Conservation (phyloP, 2,329 filamentous ascomycete species). For the Penicillium corylophilum region DNA sequence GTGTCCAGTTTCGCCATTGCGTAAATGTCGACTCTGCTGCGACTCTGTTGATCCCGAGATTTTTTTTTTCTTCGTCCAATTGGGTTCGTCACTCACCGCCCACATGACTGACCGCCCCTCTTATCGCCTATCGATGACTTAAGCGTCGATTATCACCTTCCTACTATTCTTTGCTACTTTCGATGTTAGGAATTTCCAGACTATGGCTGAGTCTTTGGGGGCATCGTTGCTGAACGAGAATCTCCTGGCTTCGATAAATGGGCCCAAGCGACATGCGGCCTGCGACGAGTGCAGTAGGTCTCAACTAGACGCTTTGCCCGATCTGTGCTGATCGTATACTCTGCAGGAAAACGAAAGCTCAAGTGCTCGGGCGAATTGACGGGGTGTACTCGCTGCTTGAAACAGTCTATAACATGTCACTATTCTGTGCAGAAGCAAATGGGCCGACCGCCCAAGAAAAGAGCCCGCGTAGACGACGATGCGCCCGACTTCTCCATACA, state of each 20-base stretch:
- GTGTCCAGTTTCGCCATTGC: slow-evolving; percentile 31
- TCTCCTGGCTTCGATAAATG: slow-evolving; percentile 9
- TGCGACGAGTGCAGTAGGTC: slow-evolving; percentile 51
- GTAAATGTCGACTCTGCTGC: slow-evolving; percentile 10
- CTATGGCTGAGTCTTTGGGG: slow-evolving; percentile 4
- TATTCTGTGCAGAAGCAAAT: slow-evolving; percentile 51
- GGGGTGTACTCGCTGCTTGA: slow-evolving; percentile 45
- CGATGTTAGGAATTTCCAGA: slow-evolving; percentile 5
- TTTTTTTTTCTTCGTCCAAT: slow-evolving; percentile 28
- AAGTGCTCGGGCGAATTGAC: slow-evolving; percentile 49
- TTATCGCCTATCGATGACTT: slow-evolving; percentile 24
- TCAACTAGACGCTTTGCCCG: neutral
- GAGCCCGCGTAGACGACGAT: slow-evolving; percentile 32
- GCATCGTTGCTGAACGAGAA: neutral
- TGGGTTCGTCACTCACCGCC: slow-evolving; percentile 38
- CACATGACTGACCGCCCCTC: slow-evolving; percentile 37
- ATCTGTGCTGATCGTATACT: slow-evolving; percentile 15
- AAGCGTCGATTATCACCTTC: slow-evolving; percentile 4
- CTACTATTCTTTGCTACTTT: slow-evolving; percentile 2
- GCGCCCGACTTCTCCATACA: slow-evolving; percentile 14
- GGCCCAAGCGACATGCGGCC: slow-evolving; percentile 46
- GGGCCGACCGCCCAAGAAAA: slow-evolving; percentile 48
- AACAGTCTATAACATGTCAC: slow-evolving; percentile 43
- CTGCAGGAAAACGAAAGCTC: slow-evolving; percentile 47
- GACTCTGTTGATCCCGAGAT: slow-evolving; percentile 16